Evolutionary conservation across 1,284 basidiomycete genomes (phyloP), one percentile per base, ranked within the genome.

Genomic region (Athelia sp.): DNA sequence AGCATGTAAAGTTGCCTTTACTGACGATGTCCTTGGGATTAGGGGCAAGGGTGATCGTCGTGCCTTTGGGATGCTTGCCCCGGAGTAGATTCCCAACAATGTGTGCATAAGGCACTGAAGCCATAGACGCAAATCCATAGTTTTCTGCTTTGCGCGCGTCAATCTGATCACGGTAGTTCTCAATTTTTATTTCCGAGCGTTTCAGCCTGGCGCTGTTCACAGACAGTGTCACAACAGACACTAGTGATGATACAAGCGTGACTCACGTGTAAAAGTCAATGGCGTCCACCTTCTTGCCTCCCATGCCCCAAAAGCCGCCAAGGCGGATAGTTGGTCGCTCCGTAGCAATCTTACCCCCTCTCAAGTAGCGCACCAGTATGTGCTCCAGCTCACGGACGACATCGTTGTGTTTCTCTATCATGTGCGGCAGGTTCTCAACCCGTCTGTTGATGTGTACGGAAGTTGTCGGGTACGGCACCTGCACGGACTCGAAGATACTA

Each of bases 111-210:
- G 91, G 86, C 10, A 97, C 89, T 0, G 93, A 87, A 46, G 90
- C 93, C 83, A 97, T 90, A 19, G 91, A 93, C 2, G 93, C 92
- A 64, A 96, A 96, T 14, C 92, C 94, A 65, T 94, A 96, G 62
- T 82, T 90, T 68, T 96, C 92, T 1, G 92, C 78, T 64, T 88
- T 88, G 52, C 83, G 77, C 15, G 75, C 77, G 61, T 90, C 84
- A 51, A 92, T 87, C 54, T 87, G 78, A 21, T 70, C 67, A 21
- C 92, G 83, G 60, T 87, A 86, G 47, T 84, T 78, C 54, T 95
- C 89, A 46, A 98, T 89, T 4, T 86, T 78, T 51, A 73, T 79
- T 68, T 86, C 93, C 18, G 83, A 90, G 36, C 85, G 82, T 62
- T 84, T 81, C 15, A 90, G 73, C 62, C 86, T 89, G 31, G 75